Base-by-base conservation (phyloP, 1,284 basidiomycete genomes). In the Ceratobasidium sp. region DNA sequence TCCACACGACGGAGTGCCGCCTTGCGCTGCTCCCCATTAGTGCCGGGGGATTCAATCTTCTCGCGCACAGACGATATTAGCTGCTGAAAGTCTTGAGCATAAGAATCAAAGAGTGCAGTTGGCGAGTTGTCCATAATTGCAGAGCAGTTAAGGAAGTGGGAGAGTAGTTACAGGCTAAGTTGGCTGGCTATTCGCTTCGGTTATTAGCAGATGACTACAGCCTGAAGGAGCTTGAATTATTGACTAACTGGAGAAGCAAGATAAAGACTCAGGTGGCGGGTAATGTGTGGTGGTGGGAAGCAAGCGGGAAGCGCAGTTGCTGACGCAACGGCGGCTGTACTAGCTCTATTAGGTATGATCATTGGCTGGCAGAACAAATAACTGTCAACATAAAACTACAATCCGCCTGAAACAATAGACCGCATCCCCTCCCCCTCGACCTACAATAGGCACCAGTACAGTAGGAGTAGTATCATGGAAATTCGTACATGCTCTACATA, bases 1-100 rank as follows among this genome's bases (percentile, higher is more conserved):
- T 97, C 94, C 23, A 95, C 93, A 75, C 94, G 85, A 76, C 96
- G 86, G 76, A 98, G 82, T 2, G 92, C 85, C 0, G 94, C 87
- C 81, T 94, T 95, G 67, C 92, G 88, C 76, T 94, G 89, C 79
- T 98, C 96, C 95, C 75, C 23, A 72, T 73, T 74, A n/a, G 57
- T 54, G 38, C 82, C 85, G 64, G 87, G 87, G 49, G 84, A 87
- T 70, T 91, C 89, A 64, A 94, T 86, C 80, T 91, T 92, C 66
- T 86, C 85, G 67, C 84, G 84, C 72, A 93, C 88, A 66, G 88
- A 88, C 47, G 85, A 84, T 35, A 92, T 84, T 77, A 93, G 88
- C 78, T 92, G 89, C 76, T 87, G 84, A 79, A 93, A 94, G 81
- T 94, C 92, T 79, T 89, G 88, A 78, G 93, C 91, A 77, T 94